Conservation (phyloP, 2,329 filamentous ascomycete genomes). For the Microsporum audouinii region DNA sequence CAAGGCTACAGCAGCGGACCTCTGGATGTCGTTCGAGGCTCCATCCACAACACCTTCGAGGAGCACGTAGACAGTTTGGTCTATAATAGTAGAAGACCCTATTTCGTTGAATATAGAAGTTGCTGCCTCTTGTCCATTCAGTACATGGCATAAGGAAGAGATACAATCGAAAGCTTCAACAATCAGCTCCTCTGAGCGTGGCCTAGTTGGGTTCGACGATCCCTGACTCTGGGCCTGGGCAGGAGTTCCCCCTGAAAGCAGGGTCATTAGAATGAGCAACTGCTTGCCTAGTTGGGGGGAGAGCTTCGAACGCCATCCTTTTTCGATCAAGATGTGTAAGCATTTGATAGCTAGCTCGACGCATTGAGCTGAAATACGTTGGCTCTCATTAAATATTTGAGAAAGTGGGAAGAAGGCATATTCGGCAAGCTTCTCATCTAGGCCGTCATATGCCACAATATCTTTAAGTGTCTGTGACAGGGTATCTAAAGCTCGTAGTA, state of each 20-base stretch:
- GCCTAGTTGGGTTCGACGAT: constrained; percentile 1
- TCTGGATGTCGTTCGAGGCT: constrained; percentile 55
- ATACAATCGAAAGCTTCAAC: constrained; percentile 61
- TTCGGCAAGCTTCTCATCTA: constrained; percentile 78
- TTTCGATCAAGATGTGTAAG: constrained; percentile 57
- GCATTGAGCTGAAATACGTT: constrained; percentile 54
- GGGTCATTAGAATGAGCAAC: constrained; percentile 70
- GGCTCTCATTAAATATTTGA: constrained; percentile 67
- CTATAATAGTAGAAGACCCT: constrained; percentile 62
- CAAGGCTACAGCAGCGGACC: constrained; percentile 57
- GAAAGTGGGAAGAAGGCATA: constrained; percentile 92
- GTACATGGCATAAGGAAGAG: constrained; percentile 38
- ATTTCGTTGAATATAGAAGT: constrained; percentile 37
- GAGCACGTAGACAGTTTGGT: constrained; percentile 69
- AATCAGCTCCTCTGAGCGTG: constrained; percentile 58
- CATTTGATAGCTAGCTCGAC: constrained; percentile 69
- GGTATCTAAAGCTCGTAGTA: constrained; percentile 38
- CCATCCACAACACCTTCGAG: constrained; percentile 61
- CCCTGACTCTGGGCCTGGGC: constrained; percentile 34
- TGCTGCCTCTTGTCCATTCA: constrained; percentile 40
- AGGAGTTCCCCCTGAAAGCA: constrained; percentile 64
- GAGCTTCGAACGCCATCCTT: constrained; percentile 68
- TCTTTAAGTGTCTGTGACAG: constrained; percentile 31
- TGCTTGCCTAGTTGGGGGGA: constrained; percentile 66
- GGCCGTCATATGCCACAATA: constrained; percentile 30